Evolutionary conservation across 1,284 basidiomycete genomes (phyloP).

Genomic region (Mycena sp.): DNA sequence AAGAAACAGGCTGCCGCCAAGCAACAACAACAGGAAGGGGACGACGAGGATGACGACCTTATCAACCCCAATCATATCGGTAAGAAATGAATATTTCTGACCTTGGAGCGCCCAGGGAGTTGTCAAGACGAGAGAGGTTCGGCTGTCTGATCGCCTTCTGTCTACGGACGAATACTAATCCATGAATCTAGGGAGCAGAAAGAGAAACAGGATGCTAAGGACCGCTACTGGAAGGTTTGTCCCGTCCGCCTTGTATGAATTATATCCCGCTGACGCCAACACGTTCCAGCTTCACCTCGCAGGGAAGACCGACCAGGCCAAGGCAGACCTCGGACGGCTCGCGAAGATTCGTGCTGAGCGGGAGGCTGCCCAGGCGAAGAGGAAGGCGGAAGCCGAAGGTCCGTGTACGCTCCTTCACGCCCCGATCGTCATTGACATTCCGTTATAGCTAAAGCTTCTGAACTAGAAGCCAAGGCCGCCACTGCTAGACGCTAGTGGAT

Average conservation of each 20-base stretch:
- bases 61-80: conserved; percentile 76
- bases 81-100: conserved; percentile 76
- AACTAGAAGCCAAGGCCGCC: conserved; percentile 49
- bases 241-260: not conserved
- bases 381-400: conserved; percentile 89
- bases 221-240: conserved; percentile 83
- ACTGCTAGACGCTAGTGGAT: conserved; percentile 10
- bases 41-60: conserved; percentile 58
- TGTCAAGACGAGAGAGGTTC: conserved; percentile 76
- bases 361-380: conserved; percentile 84
- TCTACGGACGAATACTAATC: too few relatives aligned
- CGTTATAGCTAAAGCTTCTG: conserved; percentile 49
- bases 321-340: conserved; percentile 87
- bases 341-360: conserved; percentile 87
- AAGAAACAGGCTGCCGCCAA: conserved; percentile 67
- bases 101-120: conserved; percentile 61
- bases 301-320: conserved; percentile 91
- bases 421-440: not conserved
- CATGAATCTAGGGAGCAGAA: conserved; percentile 75
- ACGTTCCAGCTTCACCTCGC: conserved; percentile 65
- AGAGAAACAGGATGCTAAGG: conserved; percentile 89
- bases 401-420: conserved; percentile 26
- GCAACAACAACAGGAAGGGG: conserved; percentile 49
- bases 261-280: conserved; percentile 9
- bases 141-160: conserved; percentile 31